These are phyloP conservation scores for Populus davidiana DNA, from an alignment of 345 rosid genomes.

Conservation along the genomic window DNA sequence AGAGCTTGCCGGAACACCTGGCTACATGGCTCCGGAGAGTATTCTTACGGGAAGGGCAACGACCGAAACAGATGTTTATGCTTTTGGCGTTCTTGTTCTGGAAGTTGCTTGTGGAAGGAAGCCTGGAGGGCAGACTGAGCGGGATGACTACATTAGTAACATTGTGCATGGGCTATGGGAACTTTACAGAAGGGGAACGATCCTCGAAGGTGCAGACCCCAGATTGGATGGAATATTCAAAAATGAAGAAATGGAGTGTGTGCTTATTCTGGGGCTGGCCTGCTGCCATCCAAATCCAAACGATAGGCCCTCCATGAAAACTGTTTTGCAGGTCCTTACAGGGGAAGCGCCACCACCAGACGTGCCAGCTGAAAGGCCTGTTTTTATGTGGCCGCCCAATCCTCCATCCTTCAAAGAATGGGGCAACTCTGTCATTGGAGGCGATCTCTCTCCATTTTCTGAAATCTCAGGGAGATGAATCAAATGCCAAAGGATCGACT, in stretches of 20 bases:
- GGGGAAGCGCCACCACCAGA: conserved; percentile 54
- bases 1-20: conserved; percentile 68
- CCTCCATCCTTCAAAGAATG: conserved; percentile 51
- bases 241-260: conserved; percentile 38
- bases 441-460: conserved; percentile 32
- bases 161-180: conserved; percentile 78
- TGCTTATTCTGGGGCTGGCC: conserved; percentile 61
- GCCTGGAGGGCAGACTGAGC: conserved; percentile 34
- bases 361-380: conserved; percentile 59
- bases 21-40: conserved; percentile 86
- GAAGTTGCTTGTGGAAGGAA: conserved; percentile 60
- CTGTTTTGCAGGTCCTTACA: conserved; percentile 55
- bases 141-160: conserved; percentile 39
- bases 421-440: conserved; percentile 36
- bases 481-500: background rate
- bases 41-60: conserved; percentile 61
- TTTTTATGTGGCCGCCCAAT: conserved; percentile 68
- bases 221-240: conserved; percentile 38
- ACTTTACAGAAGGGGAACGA: conserved; percentile 39
- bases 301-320: conserved; percentile 63
- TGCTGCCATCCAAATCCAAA: conserved; percentile 81
- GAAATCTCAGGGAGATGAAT: conserved; percentile 42
- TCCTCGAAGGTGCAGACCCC: conserved; percentile 51
- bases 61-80: conserved; percentile 59
- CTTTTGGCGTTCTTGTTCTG: conserved; percentile 62